Evolutionary conservation across 1,284 basidiomycete species (phyloP).

Genomic region (Cryptococcus sp.): DNA sequence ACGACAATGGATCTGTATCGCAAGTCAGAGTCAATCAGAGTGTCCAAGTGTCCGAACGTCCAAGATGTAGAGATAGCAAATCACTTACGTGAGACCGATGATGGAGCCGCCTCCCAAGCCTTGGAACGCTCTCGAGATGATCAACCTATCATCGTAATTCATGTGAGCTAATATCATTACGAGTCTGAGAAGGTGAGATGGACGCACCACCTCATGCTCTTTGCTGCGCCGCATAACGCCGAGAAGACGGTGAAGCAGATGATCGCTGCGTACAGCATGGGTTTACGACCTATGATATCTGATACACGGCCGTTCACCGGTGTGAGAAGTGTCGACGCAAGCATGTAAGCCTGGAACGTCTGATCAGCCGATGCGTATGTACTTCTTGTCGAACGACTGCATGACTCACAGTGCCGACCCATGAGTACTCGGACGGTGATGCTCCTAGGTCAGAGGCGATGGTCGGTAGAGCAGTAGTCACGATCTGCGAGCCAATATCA

Average conservation of each 20-base stretch:
- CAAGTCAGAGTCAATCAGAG: slow-evolving; percentile 7
- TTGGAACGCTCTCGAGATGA: slow-evolving; percentile 38
- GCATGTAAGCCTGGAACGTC: slow-evolving; percentile 33
- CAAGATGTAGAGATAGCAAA: neutral
- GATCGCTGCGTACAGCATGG: slow-evolving; percentile 45
- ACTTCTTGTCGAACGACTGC: neutral
- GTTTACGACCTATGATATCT: slow-evolving; percentile 48
- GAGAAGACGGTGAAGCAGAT: slow-evolving; percentile 41
- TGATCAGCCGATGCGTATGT: neutral
- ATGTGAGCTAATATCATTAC: neutral
- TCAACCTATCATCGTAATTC: slow-evolving; percentile 24
- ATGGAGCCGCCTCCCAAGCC: slow-evolving; percentile 48
- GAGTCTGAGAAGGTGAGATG: neutral
- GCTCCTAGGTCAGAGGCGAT: slow-evolving; percentile 36
- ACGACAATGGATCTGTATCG: slow-evolving; percentile 22
- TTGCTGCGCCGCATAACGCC: slow-evolving; percentile 46
- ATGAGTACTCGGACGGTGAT: slow-evolving; percentile 36
- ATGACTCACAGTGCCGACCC: slow-evolving; percentile 37
- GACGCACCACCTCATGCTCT: slow-evolving; percentile 40
- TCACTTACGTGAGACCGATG: slow-evolving; percentile 39
- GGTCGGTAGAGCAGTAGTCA: slow-evolving; percentile 40
- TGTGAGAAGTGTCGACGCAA: slow-evolving; percentile 39
- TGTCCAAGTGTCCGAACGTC: neutral
- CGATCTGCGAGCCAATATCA: slow-evolving; percentile 22
- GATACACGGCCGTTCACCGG: slow-evolving; percentile 46